Base-by-base conservation (phyloP, 179 eudicot species). In the Patellifolia procumbens region DNA sequence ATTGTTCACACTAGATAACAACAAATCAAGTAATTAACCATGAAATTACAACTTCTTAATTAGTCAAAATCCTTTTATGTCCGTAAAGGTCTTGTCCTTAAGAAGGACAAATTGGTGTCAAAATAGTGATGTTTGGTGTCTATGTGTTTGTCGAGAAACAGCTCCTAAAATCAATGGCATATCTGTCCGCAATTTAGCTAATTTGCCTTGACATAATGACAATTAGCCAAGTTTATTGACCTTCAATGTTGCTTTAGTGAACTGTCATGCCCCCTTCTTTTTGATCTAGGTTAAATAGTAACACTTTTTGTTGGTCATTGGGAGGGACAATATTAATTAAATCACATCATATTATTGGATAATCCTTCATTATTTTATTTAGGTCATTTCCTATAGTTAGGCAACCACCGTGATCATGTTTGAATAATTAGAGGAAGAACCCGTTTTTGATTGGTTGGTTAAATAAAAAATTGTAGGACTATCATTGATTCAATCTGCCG, bases 251-350 rank as follows among this genome's bases (percentile, higher is more conserved):
- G 42, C 68, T 48, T 68, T 59, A 31, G 42, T 76, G 74, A 76
- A 76, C 79, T 80, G 79, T 56, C 83, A 80, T 80, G 79, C 59
- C 39, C 75, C 78, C 48, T 4, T n/a, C 45, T 34, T 74, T 75
- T 80, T 62, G 6, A 66, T 62, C 68, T 80, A 51, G 26, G 31
- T 19, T 70, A 15, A 35, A 49, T 42, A 73, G 60, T 55, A 49
- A 70, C 68, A 70, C 73, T 80, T 80, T 80, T 31, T 80, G 79
- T 75, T 80, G 82, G 73, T 75, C 63, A 70, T 15, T 70, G 0
- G 29, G 51, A 52, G 45, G n/a, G 31, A 42, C 60, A 17, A 60
- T 29, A n/a, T 64, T 34, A 22, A 13, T 17, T 20, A 15, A 9
- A 9, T 72, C 1, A 28, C 32, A 31, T 17, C 45, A 24, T 13